Evolutionary conservation across 208 protist species (phyloP), one percentile per base, ranked within the genome.

Genomic region (Trypanosoma platydactyli): DNA sequence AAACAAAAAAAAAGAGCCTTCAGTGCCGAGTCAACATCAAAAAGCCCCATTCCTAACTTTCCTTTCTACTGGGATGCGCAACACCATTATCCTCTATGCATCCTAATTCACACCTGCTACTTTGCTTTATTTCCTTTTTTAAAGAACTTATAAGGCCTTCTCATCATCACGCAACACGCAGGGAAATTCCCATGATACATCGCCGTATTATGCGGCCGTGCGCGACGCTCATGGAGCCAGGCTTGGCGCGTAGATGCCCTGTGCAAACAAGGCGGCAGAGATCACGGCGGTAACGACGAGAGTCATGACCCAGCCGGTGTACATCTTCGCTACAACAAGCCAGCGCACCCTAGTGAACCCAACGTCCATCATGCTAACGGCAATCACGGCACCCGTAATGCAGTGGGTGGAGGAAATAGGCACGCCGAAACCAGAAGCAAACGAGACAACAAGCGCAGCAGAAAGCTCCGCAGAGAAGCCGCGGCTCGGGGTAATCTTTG

Each of bases 341-440:
- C 87, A 93, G 24, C 78, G 73, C 25, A 93, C 79, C 20, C 80
- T 77, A 20, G 33, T 40, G 50, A 84, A 68, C 30, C 83, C 87
- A 27, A 89, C 78, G 44, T 92, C 87, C 25, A 92, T 64, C 52
- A 97, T 82, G 35, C 83, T 86, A 51, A 90, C 83, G 15, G 85
- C 88, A 11, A 94, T 71, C 27, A 97, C 79, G n/a, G 87, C 86
- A 20, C 94, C 94, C 13, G 90, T 89, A 57, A 92, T 94, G 67
- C 86, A 91, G 75, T 97, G 91, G 11, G 94, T 98, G 16, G 90
- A 95, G 2, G 83, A 92, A 33, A 98, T 84, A 38, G 91, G 90
- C 48, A 95, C 78, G 49, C 82, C 83, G 54, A 84, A 86, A 58
- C 63, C 76, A 20, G 88, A 94, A 29, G 87, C 84, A 52, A 94